Evolutionary conservation across 179 eudicot genomes (phyloP), one percentile per base, ranked within the genome.

Genomic region (Beta macrorhiza): DNA sequence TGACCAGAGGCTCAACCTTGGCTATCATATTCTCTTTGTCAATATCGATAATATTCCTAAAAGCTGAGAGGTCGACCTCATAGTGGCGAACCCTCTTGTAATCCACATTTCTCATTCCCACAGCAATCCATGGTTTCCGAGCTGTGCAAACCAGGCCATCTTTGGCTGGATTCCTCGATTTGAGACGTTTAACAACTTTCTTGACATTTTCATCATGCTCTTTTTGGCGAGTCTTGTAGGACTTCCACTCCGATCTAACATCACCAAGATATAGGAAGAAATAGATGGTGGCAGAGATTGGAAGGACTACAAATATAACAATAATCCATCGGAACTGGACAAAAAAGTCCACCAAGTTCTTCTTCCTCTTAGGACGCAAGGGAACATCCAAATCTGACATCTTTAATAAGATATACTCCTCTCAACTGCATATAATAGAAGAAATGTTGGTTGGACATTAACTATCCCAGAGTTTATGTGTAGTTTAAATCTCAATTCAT

Each of bases 81-180:
- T 90, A 96, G 80, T 90, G 99, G 22, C 98, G 93, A 79, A 93
- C 99, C 71, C 98, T 89, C 83, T 96, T 96, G 79, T 93, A 96
- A 90, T 96, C 99, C 70, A 96, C 97, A 81, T 96, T 96, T 37
- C 94, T 88, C 98, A 96, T 92, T 9, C 98, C 99, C 44, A 96
- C 99, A 9, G 97, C 92, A 82, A 94, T 91, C 92, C 92, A 91
- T 10, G 99, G 99, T 80, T 92, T 94, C 16, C 98, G 81, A 37
- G 99, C 97, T 11, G 99, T 96, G 88, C 99, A 96, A 19, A 96
- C 97, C 22, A 94, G 91, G 10, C 98, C 99, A 64, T 96, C 97
- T 89, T 91, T 91, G 47, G 93, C 83, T 51, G 98, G 86, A 45
- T 96, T 88, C 82, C 98, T 86, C 65, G 87, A 77, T 81, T 96